Conservation (phyloP, 1,139 yeast species). For the Magnusiomyces ingens region DNA sequence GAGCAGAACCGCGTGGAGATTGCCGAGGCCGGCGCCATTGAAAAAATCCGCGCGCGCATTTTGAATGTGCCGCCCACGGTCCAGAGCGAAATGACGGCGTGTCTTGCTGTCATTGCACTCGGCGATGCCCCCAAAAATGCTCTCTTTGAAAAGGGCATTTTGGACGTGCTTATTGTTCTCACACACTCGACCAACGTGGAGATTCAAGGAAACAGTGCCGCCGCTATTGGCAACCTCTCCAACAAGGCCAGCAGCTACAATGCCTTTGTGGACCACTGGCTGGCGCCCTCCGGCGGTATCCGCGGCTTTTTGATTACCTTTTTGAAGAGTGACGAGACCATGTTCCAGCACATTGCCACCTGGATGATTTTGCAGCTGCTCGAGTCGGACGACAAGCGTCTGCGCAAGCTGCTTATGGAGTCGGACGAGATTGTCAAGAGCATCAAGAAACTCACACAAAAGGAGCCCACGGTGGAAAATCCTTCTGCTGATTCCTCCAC, state of each 20-base stretch:
- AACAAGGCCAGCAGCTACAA: slow-evolving; percentile 81
- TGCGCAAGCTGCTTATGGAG: slow-evolving; percentile 35
- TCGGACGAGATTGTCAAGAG: slow-evolving; percentile 31
- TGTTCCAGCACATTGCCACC: slow-evolving; percentile 94
- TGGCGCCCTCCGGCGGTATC: slow-evolving; percentile 76
- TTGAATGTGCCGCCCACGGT: slow-evolving; percentile 78
- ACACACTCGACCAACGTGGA: slow-evolving; percentile 86
- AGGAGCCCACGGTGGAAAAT: not conserved
- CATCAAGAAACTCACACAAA: slow-evolving; percentile 30
- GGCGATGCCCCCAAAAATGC: slow-evolving; percentile 92
- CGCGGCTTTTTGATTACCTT: slow-evolving; percentile 77
- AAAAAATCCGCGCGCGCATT: slow-evolving; percentile 84
- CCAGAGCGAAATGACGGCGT: slow-evolving; percentile 94
- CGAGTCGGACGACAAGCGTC: slow-evolving; percentile 74
- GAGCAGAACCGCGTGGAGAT: slow-evolving; percentile 90
- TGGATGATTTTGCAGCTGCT: slow-evolving; percentile 94
- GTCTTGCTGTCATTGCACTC: slow-evolving; percentile 91
- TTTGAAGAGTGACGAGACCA: slow-evolving; percentile 79
- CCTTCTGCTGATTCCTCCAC: not conserved
- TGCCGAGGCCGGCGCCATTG: slow-evolving; percentile 92
- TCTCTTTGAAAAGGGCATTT: slow-evolving; percentile 74
- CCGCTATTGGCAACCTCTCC: slow-evolving; percentile 92
- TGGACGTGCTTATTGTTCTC: slow-evolving; percentile 84
- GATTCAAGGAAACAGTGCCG: slow-evolving; percentile 97
- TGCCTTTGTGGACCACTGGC: slow-evolving; percentile 75